phyloP scores from a whole-genome alignment of 805 yeast species.

The Priceomyces fermenticarens region DNA sequence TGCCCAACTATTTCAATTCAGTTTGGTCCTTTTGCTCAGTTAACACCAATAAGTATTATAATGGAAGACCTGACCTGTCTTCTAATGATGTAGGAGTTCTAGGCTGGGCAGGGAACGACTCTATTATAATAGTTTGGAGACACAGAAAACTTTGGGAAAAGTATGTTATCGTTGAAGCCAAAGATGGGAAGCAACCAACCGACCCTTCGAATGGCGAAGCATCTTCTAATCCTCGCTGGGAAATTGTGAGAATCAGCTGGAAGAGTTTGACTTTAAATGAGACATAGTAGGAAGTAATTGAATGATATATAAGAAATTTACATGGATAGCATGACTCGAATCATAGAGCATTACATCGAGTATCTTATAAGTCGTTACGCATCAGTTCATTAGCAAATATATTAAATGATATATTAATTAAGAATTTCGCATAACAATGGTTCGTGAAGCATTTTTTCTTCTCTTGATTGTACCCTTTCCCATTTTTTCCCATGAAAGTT shows the following conservation, averaged over 20 bases:
- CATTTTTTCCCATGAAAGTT: conserved; percentile 51
- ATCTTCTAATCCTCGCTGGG: conserved; percentile 13
- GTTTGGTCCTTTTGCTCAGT: conserved; percentile 86
- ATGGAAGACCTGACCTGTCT: conserved; percentile 9
- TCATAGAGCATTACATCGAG: background rate
- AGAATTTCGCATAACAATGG: conserved; percentile 37
- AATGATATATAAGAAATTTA: background rate
- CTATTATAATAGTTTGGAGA: conserved; percentile 74
- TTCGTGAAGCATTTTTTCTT: conserved; percentile 29
- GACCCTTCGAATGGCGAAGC: background rate
- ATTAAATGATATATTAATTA: conserved; percentile 11
- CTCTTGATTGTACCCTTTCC: conserved; percentile 24
- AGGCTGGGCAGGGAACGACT: conserved; percentile 79
- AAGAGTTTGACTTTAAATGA: conserved; percentile 17
- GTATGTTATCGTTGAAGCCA: conserved; percentile 60
- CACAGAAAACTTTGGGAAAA: conserved; percentile 80
- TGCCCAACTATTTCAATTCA: conserved; percentile 66
- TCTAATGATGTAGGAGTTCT: conserved; percentile 33
- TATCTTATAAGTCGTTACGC: background rate
- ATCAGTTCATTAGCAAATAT: background rate
- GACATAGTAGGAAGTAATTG: background rate
- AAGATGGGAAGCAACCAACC: conserved; percentile 6
- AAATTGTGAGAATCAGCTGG: conserved; percentile 23
- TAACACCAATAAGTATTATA: conserved; percentile 46
- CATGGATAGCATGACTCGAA: background rate